These are phyloP conservation scores for Eutypella sp. DNA, from an alignment of 2,329 filamentous ascomycete genomes.

Conservation along the genomic window DNA sequence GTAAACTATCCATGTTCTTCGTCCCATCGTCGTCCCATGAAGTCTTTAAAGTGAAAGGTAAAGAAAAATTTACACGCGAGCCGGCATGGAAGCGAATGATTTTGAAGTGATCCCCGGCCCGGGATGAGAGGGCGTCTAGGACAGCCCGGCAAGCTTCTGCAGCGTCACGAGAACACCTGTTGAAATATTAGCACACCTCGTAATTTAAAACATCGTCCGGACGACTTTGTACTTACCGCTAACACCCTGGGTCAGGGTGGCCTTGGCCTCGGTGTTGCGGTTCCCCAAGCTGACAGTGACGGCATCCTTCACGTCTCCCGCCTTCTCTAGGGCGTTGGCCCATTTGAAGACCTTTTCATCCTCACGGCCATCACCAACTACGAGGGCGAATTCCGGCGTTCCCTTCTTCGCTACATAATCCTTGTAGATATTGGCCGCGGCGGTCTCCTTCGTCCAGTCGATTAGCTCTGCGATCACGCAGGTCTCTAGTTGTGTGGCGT, in stretches of 20 bases:
- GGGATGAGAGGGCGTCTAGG: constrained; percentile 19
- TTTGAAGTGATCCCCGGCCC: not conserved
- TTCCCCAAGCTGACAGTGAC: constrained; percentile 82
- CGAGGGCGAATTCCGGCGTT: constrained; percentile 79
- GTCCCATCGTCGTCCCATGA: no score
- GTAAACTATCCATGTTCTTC: no score
- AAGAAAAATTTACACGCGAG: constrained; percentile 10
- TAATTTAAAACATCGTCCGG: no score
- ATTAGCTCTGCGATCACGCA: constrained; percentile 80
- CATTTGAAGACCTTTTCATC: constrained; percentile 93
- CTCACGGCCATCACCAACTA: constrained; percentile 85
- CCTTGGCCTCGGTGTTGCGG: constrained; percentile 81
- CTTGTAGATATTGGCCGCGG: constrained; percentile 68
- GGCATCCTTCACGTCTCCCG: constrained; percentile 60
- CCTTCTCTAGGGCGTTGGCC: constrained; percentile 71
- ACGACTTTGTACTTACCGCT: constrained; percentile 61
- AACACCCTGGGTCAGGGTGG: constrained; percentile 84
- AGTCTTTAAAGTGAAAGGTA: no score
- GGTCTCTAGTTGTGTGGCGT: constrained; percentile 75
- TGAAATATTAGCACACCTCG: constrained; percentile 8
- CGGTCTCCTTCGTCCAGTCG: constrained; percentile 83
- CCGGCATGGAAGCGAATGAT: constrained; percentile 9
- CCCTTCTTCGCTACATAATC: constrained; percentile 31
- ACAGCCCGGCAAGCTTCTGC: constrained; percentile 42
- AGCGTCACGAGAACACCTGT: constrained; percentile 47